Evolutionary conservation across 1,139 yeast genomes (phyloP).

Genomic region (Suhomyces atakaporum): DNA sequence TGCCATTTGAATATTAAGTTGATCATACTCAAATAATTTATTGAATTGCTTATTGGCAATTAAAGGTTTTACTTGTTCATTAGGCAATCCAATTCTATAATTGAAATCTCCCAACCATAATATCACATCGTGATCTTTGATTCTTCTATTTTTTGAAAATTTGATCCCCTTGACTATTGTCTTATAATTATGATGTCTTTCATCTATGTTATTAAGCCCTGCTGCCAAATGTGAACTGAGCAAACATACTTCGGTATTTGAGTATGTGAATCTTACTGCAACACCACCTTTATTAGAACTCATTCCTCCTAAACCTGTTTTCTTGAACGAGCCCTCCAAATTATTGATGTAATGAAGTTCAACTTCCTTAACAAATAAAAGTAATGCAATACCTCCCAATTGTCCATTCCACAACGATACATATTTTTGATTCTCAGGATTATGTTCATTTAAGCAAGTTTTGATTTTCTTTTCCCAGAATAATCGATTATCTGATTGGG

Average conservation of each 20-base stretch:
- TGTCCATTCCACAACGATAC: slow-evolving; percentile 82
- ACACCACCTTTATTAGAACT: slow-evolving; percentile 97
- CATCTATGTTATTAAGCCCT: slow-evolving; percentile 74
- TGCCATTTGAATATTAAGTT: slow-evolving; percentile 69
- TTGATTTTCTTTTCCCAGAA: slow-evolving; percentile 80
- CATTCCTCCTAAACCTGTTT: slow-evolving; percentile 74
- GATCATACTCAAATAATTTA: slow-evolving; percentile 70
- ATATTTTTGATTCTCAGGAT: slow-evolving; percentile 48
- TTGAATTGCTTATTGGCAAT: slow-evolving; percentile 52
- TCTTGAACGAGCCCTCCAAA: slow-evolving; percentile 77
- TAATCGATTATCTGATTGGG: slow-evolving; percentile 68
- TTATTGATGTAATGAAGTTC: slow-evolving; percentile 54
- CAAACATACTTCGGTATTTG: slow-evolving; percentile 42
- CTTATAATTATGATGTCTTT: slow-evolving; percentile 73
- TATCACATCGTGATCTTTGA: slow-evolving; percentile 78
- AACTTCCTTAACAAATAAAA: slow-evolving; percentile 33
- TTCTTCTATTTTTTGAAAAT: slow-evolving; percentile 51
- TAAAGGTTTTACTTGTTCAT: slow-evolving; percentile 61
- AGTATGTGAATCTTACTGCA: slow-evolving; percentile 77
- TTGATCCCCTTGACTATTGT: slow-evolving; percentile 62
- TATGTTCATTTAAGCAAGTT: slow-evolving; percentile 50
- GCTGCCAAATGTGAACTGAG: slow-evolving; percentile 84
- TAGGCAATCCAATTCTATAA: slow-evolving; percentile 71
- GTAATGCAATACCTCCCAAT: slow-evolving; percentile 85
- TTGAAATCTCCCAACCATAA: slow-evolving; percentile 94